Conservation (phyloP, 1,284 basidiomycete genomes). For the Apiotrichum montevideense region DNA sequence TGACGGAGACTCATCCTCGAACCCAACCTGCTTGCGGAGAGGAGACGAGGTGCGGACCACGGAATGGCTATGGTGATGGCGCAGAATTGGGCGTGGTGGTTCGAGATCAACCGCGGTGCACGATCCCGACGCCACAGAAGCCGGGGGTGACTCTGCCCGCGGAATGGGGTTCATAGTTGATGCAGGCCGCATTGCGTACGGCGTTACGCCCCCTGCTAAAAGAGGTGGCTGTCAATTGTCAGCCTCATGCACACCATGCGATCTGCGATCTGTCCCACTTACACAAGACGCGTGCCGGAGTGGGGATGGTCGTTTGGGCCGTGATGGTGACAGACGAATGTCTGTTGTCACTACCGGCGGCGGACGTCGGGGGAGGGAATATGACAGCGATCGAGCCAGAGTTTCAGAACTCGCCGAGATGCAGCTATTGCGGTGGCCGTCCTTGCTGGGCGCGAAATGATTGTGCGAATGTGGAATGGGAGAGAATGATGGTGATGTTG, state of each 20-base stretch:
- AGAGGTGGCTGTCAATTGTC: not conserved
- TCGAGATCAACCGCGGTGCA: not conserved
- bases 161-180: no score
- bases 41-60: constrained; percentile 11
- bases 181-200: no score
- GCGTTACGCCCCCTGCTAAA: no score
- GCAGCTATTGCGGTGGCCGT: no score
- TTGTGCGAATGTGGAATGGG: no score
- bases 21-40: constrained; percentile 10
- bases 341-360: not conserved
- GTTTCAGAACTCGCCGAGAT: not conserved
- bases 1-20: not conserved
- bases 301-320: not conserved
- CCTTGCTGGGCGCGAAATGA: no score
- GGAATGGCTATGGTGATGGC: constrained; percentile 4
- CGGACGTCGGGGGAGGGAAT: not conserved
- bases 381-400: not conserved
- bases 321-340: not conserved
- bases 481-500: no score
- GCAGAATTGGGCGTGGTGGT: constrained; percentile 6
- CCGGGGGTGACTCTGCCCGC: no score
- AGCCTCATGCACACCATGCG: not conserved
- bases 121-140: no score
- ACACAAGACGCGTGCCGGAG: not conserved
- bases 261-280: not conserved